phyloP scores from a whole-genome alignment of 2,329 filamentous ascomycete species.

The Penicillium sp. region DNA sequence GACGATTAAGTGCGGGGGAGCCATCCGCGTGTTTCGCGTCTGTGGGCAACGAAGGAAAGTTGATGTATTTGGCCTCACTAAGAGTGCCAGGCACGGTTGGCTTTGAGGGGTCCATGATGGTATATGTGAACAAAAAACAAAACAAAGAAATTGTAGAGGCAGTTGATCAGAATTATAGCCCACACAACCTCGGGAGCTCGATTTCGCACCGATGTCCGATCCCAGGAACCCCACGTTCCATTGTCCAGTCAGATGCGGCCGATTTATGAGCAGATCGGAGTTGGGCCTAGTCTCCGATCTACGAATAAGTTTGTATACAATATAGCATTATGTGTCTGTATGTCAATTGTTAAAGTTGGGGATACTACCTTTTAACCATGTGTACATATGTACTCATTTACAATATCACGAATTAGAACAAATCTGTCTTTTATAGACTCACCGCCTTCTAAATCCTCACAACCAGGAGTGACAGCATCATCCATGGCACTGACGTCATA shows the following conservation, averaged over 20 bases:
- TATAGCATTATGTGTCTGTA: not conserved
- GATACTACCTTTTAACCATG: not conserved
- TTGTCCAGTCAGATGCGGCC: constrained; percentile 4
- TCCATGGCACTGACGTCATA: not conserved
- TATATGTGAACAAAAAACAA: not conserved
- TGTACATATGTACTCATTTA: not conserved
- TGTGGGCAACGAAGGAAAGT: constrained; percentile 55
- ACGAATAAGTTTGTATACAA: not conserved
- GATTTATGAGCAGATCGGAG: constrained; percentile 12
- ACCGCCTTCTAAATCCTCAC: no score
- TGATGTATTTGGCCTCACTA: constrained; percentile 53
- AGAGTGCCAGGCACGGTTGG: constrained; percentile 27
- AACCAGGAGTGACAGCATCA: not conserved
- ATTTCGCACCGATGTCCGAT: constrained; percentile 8
- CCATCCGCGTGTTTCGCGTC: constrained; percentile 54
- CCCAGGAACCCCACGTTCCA: constrained; percentile 6
- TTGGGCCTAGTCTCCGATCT: constrained; percentile 1
- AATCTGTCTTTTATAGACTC: no score
- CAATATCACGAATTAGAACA: no score
- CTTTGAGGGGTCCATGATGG: constrained; percentile 24
- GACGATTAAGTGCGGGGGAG: constrained; percentile 72
- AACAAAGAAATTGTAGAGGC: not conserved
- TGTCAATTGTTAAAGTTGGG: not conserved
- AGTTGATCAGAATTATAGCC: not conserved
- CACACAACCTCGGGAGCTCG: not conserved